Evolutionary conservation across 2,329 filamentous ascomycete species (phyloP).

Genomic region (Beauveria sp.): DNA sequence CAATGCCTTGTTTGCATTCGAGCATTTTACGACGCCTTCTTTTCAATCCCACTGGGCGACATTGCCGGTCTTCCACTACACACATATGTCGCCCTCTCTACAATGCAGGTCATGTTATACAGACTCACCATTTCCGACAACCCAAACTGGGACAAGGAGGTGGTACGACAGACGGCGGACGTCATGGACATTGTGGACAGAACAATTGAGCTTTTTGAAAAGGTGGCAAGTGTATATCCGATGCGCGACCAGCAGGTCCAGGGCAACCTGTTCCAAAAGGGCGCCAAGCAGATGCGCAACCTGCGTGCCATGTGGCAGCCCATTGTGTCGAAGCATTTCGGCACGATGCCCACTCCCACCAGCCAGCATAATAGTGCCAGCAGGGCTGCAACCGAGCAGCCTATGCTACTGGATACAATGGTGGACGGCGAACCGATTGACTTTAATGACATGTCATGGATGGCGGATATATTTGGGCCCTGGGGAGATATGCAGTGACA

Average conservation of each 20-base stretch:
- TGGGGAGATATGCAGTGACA: constrained; percentile 27
- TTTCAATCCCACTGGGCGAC: constrained; percentile 22
- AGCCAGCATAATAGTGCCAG: constrained; percentile 16
- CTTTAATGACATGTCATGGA: constrained; percentile 29
- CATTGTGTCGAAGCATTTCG: constrained; percentile 22
- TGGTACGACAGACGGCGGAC: constrained; percentile 28
- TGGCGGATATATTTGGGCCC: constrained; percentile 30
- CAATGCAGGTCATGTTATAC: constrained; percentile 30
- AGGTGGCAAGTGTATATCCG: constrained; percentile 20
- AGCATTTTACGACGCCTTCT: constrained; percentile 29
- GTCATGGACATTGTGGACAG: constrained; percentile 28
- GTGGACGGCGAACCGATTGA: constrained; percentile 21
- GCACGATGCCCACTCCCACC: constrained; percentile 22
- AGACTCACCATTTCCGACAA: constrained; percentile 31
- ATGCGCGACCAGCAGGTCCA: constrained; percentile 22
- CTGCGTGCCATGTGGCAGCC: constrained; percentile 30
- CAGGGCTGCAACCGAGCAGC: constrained; percentile 9
- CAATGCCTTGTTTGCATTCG: constrained; percentile 27
- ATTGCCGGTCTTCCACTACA: constrained; percentile 27
- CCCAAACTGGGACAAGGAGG: constrained; percentile 33
- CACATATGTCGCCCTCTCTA: constrained; percentile 27
- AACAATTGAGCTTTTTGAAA: constrained; percentile 24
- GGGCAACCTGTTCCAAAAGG: constrained; percentile 25
- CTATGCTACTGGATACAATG: constrained; percentile 15
- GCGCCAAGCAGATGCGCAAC: constrained; percentile 28